Evolutionary conservation across 768 basidiomycete genomes (phyloP), one percentile per base, ranked within the genome.

Genomic region (Cystobasidium tubakii): DNA sequence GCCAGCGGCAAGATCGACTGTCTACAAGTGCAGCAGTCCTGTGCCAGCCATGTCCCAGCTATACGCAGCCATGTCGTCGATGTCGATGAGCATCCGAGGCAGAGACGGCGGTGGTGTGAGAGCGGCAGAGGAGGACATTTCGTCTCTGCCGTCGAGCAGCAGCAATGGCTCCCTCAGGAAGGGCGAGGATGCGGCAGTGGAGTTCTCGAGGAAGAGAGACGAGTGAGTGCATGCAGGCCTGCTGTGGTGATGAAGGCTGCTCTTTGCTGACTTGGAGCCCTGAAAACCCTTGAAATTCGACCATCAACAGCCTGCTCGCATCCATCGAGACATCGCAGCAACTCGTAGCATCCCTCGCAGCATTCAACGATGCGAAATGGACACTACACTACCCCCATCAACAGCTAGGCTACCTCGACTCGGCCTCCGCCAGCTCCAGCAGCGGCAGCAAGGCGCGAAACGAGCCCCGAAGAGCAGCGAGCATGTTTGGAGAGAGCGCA

Each of bases 311-410:
- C 42, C 84, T 96, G 73, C 85, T 91, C 34, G 83, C 83, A 64
- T 92, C 90, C n/a, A 86, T 96, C 76, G 87, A 89, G 77, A 84
- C 86, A 0, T 87, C 92, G 43, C 86, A 87, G 77, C 77, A 82
- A 13, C 85, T 97, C 55, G 83, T 96, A 44, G 82, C 81, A 62
- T 89, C 89, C 77, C 82, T 97, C 25, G 86, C 86, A 62, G 83
- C 83, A 64, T 96, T 95, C 84, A 96, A 90, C 83, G 88, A 88
- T 82, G 84, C 87, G 44, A 86, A 89, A 76, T 96, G 92, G 93
- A 86, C 90, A 29, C 87, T 97, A 19, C 84, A 91, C 73, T 98
- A 98, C 81, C 94, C 94, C 66, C 86, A 86, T 29, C n/a, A 43
- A n/a, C 53, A 71, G 39, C 62, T 67, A 10, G 71, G 43, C 46